phyloP scores from a whole-genome alignment of 306 rosid genomes.

The Acacia confusa region DNA sequence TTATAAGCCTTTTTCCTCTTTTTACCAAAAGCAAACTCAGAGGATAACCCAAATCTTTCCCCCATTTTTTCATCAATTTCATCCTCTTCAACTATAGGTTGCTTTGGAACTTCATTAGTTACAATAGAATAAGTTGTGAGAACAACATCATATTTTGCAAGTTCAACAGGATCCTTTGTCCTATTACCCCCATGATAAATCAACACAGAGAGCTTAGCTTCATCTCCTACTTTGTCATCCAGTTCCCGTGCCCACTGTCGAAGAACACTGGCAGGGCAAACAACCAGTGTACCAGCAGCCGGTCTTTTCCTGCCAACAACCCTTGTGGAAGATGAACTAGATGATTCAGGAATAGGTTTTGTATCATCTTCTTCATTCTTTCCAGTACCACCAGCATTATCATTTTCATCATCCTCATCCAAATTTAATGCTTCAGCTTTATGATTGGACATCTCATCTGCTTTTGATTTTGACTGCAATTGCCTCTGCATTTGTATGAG shows the following conservation, averaged over 20 bases:
- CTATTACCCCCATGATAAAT: slow-evolving; percentile 92
- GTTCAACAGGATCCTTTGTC: slow-evolving; percentile 81
- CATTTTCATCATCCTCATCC: slow-evolving; percentile 80
- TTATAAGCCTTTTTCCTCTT: slow-evolving; percentile 66
- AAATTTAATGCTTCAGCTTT: slow-evolving; percentile 90
- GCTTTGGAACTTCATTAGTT: slow-evolving; percentile 94
- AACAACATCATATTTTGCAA: slow-evolving; percentile 87
- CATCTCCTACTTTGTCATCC: slow-evolving; percentile 80
- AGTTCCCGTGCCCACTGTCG: slow-evolving; percentile 98
- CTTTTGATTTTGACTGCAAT: slow-evolving; percentile 62
- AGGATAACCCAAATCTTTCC: slow-evolving; percentile 67
- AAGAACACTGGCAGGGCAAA: slow-evolving; percentile 96
- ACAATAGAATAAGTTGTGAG: slow-evolving; percentile 89
- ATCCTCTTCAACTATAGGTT: slow-evolving; percentile 83
- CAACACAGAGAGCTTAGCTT: slow-evolving; percentile 67
- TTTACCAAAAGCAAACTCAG: slow-evolving; percentile 61
- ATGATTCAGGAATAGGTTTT: slow-evolving; percentile 57
- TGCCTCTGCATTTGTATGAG: slow-evolving; percentile 81
- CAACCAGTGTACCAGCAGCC: slow-evolving; percentile 96
- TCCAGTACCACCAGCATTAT: slow-evolving; percentile 43
- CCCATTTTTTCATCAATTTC: slow-evolving; percentile 73
- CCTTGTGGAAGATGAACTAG: slow-evolving; percentile 53
- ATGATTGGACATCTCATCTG: slow-evolving; percentile 49
- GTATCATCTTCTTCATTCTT: slow-evolving; percentile 53
- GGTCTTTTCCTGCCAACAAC: slow-evolving; percentile 76